phyloP scores from a whole-genome alignment of 23 red algal species.

The Gracilaria domingensis region DNA sequence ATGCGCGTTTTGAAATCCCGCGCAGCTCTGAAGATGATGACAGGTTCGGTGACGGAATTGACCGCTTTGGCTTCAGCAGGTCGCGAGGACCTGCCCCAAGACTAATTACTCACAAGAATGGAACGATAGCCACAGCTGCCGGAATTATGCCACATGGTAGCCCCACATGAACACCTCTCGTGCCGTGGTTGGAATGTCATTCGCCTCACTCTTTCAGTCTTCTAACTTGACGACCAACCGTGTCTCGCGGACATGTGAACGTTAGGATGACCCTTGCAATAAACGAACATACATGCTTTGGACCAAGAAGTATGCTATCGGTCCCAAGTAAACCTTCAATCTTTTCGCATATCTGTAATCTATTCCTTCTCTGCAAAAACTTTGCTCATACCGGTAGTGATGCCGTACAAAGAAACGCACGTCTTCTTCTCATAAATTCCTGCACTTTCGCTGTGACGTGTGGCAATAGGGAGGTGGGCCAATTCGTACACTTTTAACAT shows the following conservation, averaged over 20 bases:
- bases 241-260: no score
- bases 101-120: conserved; percentile 56
- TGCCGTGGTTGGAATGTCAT: no score
- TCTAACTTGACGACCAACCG: not conserved
- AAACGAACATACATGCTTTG: no score
- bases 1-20: conserved; percentile 96
- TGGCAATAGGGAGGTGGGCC: not conserved
- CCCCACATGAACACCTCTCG: not conserved
- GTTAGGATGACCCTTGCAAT: no score
- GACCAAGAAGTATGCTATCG: no score
- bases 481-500: not conserved
- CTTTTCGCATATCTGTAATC: no score
- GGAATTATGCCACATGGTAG: conserved; percentile 8
- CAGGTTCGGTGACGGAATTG: conserved; percentile 72
- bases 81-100: conserved; percentile 62
- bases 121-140: conserved; percentile 62
- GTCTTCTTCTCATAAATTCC: no score
- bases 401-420: no score
- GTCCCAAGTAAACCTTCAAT: no score
- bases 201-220: not conserved
- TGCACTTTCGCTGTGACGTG: not conserved
- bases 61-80: conserved; percentile 83
- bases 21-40: conserved; percentile 82
- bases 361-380: no score
- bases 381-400: no score